Evolutionary conservation across 352 stramenopile genomes (phyloP), one percentile per base, ranked within the genome.

Genomic region (Hyphochytrium catenoides): DNA sequence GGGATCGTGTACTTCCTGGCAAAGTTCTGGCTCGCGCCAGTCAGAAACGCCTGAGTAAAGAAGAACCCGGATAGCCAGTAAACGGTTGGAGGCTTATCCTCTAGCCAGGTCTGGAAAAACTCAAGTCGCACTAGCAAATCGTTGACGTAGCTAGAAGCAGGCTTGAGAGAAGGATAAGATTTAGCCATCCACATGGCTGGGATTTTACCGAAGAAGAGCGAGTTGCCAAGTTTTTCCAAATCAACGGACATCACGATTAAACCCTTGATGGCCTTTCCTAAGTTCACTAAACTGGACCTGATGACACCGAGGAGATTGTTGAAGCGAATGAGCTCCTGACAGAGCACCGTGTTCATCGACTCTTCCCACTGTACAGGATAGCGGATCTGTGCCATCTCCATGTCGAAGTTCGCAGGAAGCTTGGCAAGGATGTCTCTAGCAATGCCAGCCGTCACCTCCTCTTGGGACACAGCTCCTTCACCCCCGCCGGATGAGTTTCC

Each of bases 41-140:
- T 95, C 29, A 94, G 53, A 51, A 95, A 95, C 9, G 82, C 79
- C 54, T 95, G 74, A 2, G 83, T 87, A 56, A 94, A 95, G 54
- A 93, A 95, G 49, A 95, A 94, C 0, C 82, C 78, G 14, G 64
- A 85, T 37, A 95, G 67, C 83, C 82, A 95, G 50, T 84, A 95
- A 5, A 89, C 64, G 6, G 61, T 51, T 3, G 79, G 81, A 8
- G 76, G 59, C 14, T 72, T 76, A 34, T 79, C 57, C 19, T 88
- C 48, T 5, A 93, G 48, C 83, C 83, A 94, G 31, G 68, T 64
- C 43, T 56, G 57, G 34, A 91, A 86, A 38, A 94, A 93, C 4
- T 53, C 34, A 31, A 95, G 73, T 11, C 83, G 69, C 37, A 84
- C 71, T 28, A 93, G 48, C 19, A 94, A 47, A 34, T 95, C 83